Evolutionary conservation across 2,329 filamentous ascomycete genomes (phyloP).

Genomic region (Alternaria atra): DNA sequence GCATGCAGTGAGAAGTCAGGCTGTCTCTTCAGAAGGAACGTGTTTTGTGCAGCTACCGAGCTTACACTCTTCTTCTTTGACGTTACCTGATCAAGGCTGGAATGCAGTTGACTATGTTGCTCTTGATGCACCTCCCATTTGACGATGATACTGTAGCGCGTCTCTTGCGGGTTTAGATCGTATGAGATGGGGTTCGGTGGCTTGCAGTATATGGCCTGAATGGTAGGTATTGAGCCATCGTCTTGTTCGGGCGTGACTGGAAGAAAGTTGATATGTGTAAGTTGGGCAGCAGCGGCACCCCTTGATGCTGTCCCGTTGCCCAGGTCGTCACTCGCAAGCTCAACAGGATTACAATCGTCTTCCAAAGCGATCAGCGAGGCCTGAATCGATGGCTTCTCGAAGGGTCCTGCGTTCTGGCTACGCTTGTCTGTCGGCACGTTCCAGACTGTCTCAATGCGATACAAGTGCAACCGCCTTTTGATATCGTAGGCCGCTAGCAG

Average conservation of each 20-base stretch:
- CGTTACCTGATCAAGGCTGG: conserved; percentile 79
- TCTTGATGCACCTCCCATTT: conserved; percentile 80
- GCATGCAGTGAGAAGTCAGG: conserved; percentile 75
- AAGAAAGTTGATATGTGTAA: conserved; percentile 80
- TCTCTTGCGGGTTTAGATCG: conserved; percentile 66
- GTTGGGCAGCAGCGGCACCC: conserved; percentile 43
- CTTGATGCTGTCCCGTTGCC: conserved; percentile 33
- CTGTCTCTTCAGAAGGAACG: conserved; percentile 61
- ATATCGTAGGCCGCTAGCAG: conserved; percentile 74
- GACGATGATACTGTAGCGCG: conserved; percentile 77
- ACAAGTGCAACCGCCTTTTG: conserved; percentile 76
- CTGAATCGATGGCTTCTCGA: conserved; percentile 48
- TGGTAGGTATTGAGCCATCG: conserved; percentile 67
- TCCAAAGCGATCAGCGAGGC: conserved; percentile 41
- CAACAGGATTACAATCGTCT: conserved; percentile 44
- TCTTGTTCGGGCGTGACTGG: conserved; percentile 70
- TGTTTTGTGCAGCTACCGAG: conserved; percentile 42
- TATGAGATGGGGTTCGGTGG: conserved; percentile 51
- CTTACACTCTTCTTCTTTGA: conserved; percentile 67
- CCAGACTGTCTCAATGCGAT: conserved; percentile 80
- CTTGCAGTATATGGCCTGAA: conserved; percentile 78
- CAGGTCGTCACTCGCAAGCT: conserved; percentile 34
- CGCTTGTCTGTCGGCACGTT: conserved; percentile 67
- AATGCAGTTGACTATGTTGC: conserved; percentile 69
- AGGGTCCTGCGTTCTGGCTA: conserved; percentile 55